Evolutionary conservation across 1,284 basidiomycete species (phyloP).

Genomic region (Papiliotrema terrestris): DNA sequence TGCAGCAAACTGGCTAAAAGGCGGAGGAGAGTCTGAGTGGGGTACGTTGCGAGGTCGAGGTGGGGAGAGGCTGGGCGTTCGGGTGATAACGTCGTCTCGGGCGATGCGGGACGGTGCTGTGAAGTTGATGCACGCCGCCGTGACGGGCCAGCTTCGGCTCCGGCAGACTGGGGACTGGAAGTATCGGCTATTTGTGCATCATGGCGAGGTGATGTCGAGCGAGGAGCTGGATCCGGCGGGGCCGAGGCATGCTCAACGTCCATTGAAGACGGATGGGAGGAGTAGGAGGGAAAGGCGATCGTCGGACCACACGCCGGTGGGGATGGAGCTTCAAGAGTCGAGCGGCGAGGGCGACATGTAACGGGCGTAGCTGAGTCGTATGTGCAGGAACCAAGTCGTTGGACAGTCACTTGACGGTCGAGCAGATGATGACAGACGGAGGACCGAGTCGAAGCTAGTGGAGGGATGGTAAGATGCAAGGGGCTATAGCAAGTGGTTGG

Average conservation of each 20-base stretch:
- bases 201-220: too few species aligned
- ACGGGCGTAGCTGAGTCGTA: neutral
- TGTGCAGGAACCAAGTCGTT: too few species aligned
- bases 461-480: too few species aligned
- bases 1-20: slow-evolving; percentile 86
- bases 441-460: too few species aligned
- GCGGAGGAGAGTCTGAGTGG: slow-evolving; percentile 65
- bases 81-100: slow-evolving; percentile 8
- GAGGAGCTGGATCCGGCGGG: neutral
- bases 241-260: neutral
- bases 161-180: neutral
- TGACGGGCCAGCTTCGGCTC: slow-evolving; percentile 6
- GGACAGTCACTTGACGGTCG: too few species aligned
- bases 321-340: neutral
- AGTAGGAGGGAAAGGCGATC: neutral
- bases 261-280: neutral
- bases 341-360: neutral
- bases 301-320: neutral
- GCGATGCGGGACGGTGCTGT: slow-evolving; percentile 17
- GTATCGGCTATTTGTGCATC: neutral
- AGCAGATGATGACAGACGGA: too few species aligned
- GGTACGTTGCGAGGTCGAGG: slow-evolving; percentile 57
- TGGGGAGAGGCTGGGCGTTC: slow-evolving; percentile 28
- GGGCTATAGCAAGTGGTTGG: neutral
- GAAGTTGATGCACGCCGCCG: neutral